These are phyloP conservation scores for Trypanosoma vivax DNA, from an alignment of 208 protist genomes.

Conservation along the genomic window DNA sequence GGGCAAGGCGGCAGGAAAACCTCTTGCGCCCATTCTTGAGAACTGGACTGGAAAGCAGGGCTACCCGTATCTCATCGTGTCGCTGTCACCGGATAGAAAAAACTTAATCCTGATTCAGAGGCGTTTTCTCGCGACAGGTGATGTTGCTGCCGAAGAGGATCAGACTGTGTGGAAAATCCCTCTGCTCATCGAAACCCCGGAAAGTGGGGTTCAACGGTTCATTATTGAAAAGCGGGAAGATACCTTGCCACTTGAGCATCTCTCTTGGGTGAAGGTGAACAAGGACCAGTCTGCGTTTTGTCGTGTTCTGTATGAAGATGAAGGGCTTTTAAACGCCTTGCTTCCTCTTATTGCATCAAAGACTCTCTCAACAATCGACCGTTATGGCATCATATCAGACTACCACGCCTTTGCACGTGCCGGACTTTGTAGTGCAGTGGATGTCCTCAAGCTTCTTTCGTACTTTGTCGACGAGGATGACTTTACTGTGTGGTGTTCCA, in stretches of 20 bases:
- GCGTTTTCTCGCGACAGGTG: constrained; percentile 31
- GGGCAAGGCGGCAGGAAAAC: constrained; percentile 43
- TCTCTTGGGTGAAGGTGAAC: constrained; percentile 64
- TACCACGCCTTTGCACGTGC: constrained; percentile 61
- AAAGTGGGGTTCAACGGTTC: constrained; percentile 2
- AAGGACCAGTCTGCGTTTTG: constrained; percentile 67
- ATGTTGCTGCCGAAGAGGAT: constrained; percentile 29
- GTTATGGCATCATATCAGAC: constrained; percentile 53
- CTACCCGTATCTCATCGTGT: constrained; percentile 59
- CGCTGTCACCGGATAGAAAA: constrained; percentile 1
- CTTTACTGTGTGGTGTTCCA: constrained; percentile 32
- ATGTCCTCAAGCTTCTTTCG: constrained; percentile 32
- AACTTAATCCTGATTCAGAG: constrained; percentile 20
- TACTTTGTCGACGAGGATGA: constrained; percentile 24
- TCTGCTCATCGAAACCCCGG: constrained; percentile 12
- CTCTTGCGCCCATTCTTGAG: constrained; percentile 53
- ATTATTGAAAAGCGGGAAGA: constrained; percentile 17
- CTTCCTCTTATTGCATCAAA: constrained; percentile 31
- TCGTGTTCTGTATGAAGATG: constrained; percentile 54
- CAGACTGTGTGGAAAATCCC: constrained; percentile 69
- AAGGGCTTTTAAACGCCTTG: constrained; percentile 36
- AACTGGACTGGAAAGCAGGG: constrained; percentile 68
- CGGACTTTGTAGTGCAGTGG: constrained; percentile 35
- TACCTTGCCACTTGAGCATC: constrained; percentile 10
- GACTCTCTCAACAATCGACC: constrained; percentile 48